Percentiles rank a stretch among this genome's conserved stretches.
phyloP scores from a whole-genome alignment of 2,329 filamentous ascomycete genomes.

The Phoma sp. region DNA sequence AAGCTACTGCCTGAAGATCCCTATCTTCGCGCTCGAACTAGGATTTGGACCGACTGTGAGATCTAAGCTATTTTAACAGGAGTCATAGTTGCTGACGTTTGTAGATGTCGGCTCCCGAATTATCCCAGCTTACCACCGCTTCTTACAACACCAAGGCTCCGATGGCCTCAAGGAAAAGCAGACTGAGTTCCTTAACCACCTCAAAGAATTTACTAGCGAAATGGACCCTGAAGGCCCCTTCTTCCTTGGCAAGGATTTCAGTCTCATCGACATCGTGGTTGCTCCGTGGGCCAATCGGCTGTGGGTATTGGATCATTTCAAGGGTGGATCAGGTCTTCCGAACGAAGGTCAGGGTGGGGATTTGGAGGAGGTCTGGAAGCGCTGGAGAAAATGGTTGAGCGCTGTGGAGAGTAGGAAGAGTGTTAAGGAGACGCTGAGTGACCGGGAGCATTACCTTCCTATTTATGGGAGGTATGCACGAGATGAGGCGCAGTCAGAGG shows the following conservation, averaged over 20 bases:
- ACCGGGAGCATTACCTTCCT: constrained; percentile 69
- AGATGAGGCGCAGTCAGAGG: constrained; percentile 56
- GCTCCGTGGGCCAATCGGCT: constrained; percentile 76
- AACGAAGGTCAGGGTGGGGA: constrained; percentile 56
- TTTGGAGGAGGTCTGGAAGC: constrained; percentile 66
- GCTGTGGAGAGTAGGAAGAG: constrained; percentile 68
- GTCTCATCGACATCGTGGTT: constrained; percentile 73
- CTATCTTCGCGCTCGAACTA: constrained; percentile 69
- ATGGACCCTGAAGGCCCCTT: constrained; percentile 70
- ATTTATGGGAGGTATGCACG: constrained; percentile 66
- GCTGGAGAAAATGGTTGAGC: constrained; percentile 71
- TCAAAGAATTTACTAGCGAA: constrained; percentile 68
- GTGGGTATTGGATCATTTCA: constrained; percentile 79
- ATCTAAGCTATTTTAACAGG: too few species aligned
- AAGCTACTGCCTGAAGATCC: constrained; percentile 66
- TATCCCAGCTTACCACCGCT: constrained; percentile 73
- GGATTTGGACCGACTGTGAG: constrained; percentile 74
- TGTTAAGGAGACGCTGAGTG: constrained; percentile 72
- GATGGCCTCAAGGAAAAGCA: constrained; percentile 60
- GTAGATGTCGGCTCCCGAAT: constrained; percentile 67
- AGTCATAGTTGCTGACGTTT: neutral
- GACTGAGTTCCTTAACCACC: constrained; percentile 63
- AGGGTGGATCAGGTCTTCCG: constrained; percentile 63
- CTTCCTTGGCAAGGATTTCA: constrained; percentile 70
- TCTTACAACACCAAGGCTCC: constrained; percentile 52